Percentiles rank a stretch among this genome's conserved stretches.
Conservation (phyloP, 164 flowering plant species). For the Aristolochia californica region DNA sequence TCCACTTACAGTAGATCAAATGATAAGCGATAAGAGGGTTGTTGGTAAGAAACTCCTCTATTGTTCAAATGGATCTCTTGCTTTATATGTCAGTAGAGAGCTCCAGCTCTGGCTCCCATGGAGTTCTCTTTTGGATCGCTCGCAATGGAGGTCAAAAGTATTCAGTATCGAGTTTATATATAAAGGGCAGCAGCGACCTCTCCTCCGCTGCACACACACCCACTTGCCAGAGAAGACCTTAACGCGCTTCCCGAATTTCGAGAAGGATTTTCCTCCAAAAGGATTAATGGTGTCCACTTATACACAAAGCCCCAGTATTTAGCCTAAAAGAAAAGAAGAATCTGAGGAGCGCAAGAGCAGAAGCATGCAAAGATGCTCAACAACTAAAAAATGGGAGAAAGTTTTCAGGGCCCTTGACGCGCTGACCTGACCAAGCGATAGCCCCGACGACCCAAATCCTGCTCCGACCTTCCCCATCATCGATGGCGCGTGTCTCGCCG, state of each 20-base stretch:
- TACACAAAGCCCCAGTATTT: neutral
- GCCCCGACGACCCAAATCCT: conserved; percentile 20
- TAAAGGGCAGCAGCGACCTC: neutral
- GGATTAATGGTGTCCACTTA: conserved; percentile 5
- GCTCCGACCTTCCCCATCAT: conserved; percentile 12
- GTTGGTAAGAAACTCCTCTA: no score
- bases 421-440: conserved; percentile 21
- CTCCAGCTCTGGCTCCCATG: no score
- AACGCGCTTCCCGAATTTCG: conserved; percentile 20
- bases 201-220: conserved; percentile 3
- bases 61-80: no score
- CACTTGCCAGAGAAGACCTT: conserved; percentile 9
- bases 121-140: no score
- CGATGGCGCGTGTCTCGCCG: conserved; percentile 16
- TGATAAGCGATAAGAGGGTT: no score
- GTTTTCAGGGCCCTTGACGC: neutral
- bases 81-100: no score
- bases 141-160: no score
- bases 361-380: neutral
- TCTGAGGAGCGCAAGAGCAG: neutral
- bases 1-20: no score
- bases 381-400: neutral
- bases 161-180: no score
- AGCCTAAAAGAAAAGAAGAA: neutral
- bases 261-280: conserved; percentile 30